These are phyloP conservation scores for Cytospora mali DNA, from an alignment of 2,329 filamentous ascomycete genomes.

Conservation along the genomic window DNA sequence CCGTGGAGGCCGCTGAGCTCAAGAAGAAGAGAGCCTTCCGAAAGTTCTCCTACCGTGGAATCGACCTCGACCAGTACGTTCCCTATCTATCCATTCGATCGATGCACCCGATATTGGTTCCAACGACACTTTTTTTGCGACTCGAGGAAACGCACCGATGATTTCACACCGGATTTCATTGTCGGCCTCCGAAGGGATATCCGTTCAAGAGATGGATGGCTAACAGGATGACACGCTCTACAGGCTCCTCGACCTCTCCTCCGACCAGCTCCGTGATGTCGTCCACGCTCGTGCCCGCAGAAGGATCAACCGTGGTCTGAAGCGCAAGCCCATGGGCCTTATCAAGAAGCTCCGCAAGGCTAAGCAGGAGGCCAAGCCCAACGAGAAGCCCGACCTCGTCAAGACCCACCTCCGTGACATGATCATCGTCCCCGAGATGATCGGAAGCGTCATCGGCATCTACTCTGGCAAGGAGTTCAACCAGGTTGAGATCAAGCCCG, in stretches of 20 bases:
- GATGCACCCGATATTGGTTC: neutral
- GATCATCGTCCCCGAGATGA: slow-evolving; percentile 99
- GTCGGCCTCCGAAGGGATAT: neutral
- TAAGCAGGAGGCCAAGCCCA: slow-evolving; percentile 98
- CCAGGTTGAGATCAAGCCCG: slow-evolving; percentile 99
- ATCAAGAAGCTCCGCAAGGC: slow-evolving; percentile 99
- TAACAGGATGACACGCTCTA: slow-evolving; percentile 27
- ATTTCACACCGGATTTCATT: neutral
- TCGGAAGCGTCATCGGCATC: slow-evolving; percentile 96
- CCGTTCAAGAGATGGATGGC: slow-evolving; percentile 8
- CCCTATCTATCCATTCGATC: neutral
- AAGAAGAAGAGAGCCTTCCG: slow-evolving; percentile 99
- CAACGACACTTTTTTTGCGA: slow-evolving; percentile 10
- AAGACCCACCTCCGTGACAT: slow-evolving; percentile 99
- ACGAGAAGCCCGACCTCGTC: slow-evolving; percentile 99
- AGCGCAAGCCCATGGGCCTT: slow-evolving; percentile 99
- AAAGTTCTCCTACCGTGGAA: slow-evolving; percentile 99
- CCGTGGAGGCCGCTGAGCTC: slow-evolving; percentile 97
- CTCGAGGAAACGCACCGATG: neutral
- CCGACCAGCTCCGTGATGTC: slow-evolving; percentile 98
- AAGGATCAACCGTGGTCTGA: slow-evolving; percentile 99
- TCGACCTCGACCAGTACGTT: slow-evolving; percentile 98
- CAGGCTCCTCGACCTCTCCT: slow-evolving; percentile 97
- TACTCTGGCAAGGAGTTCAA: slow-evolving; percentile 99
- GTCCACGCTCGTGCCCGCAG: slow-evolving; percentile 98